Percentiles rank a stretch among this genome's conserved stretches.
These are phyloP conservation scores for Brettanomyces nanus DNA, from an alignment of 805 yeast species.

Conservation along the genomic window DNA sequence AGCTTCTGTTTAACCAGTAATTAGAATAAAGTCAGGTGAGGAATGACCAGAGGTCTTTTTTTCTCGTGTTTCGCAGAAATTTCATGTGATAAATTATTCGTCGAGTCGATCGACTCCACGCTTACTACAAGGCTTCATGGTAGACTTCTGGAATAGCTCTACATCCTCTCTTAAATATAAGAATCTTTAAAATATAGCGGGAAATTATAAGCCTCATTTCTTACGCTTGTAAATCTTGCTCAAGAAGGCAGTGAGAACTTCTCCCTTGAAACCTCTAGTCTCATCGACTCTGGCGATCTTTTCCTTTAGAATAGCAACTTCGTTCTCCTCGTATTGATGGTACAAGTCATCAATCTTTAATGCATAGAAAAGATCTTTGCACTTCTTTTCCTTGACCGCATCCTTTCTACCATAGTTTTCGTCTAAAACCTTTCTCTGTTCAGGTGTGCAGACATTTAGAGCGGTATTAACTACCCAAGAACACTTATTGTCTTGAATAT, in stretches of 20 bases:
- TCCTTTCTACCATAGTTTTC: constrained; percentile 86
- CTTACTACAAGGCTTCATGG: no score
- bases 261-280: constrained; percentile 84
- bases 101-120: no score
- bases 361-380: constrained; percentile 67
- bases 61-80: no score
- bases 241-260: constrained; percentile 78
- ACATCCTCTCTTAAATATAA: no score
- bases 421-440: constrained; percentile 77
- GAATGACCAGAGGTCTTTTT: no score
- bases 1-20: no score
- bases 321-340: constrained; percentile 72
- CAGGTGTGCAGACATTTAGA: constrained; percentile 63
- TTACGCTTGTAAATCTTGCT: constrained; percentile 90
- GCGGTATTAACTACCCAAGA: constrained; percentile 97
- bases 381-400: constrained; percentile 52
- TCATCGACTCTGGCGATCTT: constrained; percentile 76
- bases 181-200: neutral
- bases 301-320: constrained; percentile 54
- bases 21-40: no score
- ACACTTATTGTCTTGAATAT: constrained; percentile 96
- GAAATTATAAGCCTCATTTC: constrained; percentile 38
- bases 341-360: constrained; percentile 65
- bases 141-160: no score
- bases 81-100: no score